A percentile compares a stretch with the other conserved stretches of the same genome.
Conservation (phyloP, 495 filamentous ascomycete species). For the Penicillium herquei region DNA sequence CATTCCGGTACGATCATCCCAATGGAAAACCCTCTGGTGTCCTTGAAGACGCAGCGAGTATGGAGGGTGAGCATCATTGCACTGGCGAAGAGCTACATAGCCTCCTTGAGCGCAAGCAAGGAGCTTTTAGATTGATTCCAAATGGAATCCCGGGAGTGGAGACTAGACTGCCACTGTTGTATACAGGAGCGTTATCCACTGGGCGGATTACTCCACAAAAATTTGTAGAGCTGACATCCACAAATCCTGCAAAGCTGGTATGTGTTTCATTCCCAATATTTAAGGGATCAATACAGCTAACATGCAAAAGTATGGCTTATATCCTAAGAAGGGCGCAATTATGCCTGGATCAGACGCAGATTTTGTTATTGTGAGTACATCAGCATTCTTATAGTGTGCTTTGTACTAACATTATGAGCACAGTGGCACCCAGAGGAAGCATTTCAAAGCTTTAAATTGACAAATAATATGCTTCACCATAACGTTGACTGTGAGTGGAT, state of each 20-base stretch:
- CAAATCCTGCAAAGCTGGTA: conserved; percentile 57
- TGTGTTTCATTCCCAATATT: neutral
- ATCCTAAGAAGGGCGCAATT: conserved; percentile 53
- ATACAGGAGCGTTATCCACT: conserved; percentile 30
- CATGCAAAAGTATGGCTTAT: conserved; percentile 47
- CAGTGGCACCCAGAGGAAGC: conserved; percentile 10
- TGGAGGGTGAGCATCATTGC: conserved; percentile 7
- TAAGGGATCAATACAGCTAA: neutral
- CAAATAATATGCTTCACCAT: conserved; percentile 51
- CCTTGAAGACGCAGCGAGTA: conserved; percentile 8
- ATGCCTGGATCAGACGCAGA: conserved; percentile 54
- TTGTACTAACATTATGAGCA: neutral
- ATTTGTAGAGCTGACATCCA: conserved; percentile 57
- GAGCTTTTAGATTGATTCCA: conserved; percentile 35
- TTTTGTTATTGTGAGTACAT: conserved; percentile 32
- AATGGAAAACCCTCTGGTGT: conserved; percentile 14
- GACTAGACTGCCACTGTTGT: conserved; percentile 51
- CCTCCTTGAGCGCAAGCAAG: conserved; percentile 18
- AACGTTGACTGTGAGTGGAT: conserved; percentile 46
- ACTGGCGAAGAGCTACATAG: conserved; percentile 1
- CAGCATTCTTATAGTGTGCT: neutral
- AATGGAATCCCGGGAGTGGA: conserved; percentile 63
- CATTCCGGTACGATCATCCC: conserved; percentile 50
- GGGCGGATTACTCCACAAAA: conserved; percentile 49
- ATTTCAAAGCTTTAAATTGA: neutral